Base-by-base conservation (phyloP, 805 yeast genomes). In the Starmerella geochares region DNA sequence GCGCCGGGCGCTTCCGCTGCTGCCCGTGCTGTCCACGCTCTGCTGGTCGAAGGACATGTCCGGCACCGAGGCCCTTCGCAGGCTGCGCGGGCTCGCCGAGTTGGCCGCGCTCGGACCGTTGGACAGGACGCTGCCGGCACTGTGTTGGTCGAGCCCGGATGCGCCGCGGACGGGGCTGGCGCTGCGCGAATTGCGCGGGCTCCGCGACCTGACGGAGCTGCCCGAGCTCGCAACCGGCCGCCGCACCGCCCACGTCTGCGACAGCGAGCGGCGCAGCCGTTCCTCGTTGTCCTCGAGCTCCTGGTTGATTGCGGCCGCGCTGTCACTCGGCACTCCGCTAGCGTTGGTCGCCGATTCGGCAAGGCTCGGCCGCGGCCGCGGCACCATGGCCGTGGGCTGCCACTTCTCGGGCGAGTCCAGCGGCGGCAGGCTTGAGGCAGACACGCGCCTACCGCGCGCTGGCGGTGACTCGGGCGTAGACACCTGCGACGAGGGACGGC, bases 321-420 rank as follows among this genome's bases (percentile, higher is more conserved):
- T 25, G 11, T 38, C 42, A 19, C 31, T 20, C 20, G 31, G 14
- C 6, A 23, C 8, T 9, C 42, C 42, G 20, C 31, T 38, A 13
- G 42, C 42, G 21, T 24, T 38, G 19, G 11, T n/a, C 31, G 42
- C 20, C 8, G 42, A 38, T 20, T 38, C 42, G 20, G 42, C 42
- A 6, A 38, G 31, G 21, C 31, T 24, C 20, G 42, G 31, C 31
- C 31, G 17, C 21, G 42, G 31, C 31, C 24, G 11, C 19, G 42
- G 14, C 17, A 38, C 31, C 31, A 25, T 19, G 16, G 25, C 39
- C 39, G 39, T 36, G 16, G 39, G 39, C 23, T 36, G 39, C 39
- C 39, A 36, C 39, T 36, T 36, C 39, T 36, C 39, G 25, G 39
- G 39, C 39, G 39, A 36, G 25, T 36, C 39, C 14, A 36, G 39